Evolutionary conservation across 495 filamentous ascomycete genomes (phyloP).

Genomic region (Paragyromitra xinjiangensis): DNA sequence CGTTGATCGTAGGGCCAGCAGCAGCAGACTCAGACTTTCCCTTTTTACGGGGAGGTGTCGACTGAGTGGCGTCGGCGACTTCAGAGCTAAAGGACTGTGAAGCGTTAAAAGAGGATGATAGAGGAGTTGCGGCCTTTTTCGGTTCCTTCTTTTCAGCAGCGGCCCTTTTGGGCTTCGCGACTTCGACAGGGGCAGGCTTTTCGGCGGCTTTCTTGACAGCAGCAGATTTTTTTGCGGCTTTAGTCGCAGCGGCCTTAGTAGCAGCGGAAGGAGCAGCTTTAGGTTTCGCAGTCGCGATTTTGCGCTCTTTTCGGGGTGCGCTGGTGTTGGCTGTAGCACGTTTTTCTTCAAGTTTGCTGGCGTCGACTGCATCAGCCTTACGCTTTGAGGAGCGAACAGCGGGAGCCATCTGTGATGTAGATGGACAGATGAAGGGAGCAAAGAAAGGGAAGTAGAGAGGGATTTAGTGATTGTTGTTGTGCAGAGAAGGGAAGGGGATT

Average conservation of each 20-base stretch:
- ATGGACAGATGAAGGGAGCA: conserved; percentile 7
- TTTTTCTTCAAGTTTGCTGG: conserved; percentile 48
- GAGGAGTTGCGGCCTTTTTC: conserved; percentile 28
- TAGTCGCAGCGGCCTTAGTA: conserved; percentile 46
- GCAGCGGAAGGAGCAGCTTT: conserved; percentile 41
- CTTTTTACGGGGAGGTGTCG: conserved; percentile 58
- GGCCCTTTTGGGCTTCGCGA: conserved; percentile 43
- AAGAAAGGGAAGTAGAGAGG: not conserved
- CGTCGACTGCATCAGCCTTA: conserved; percentile 54
- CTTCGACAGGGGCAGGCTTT: conserved; percentile 11
- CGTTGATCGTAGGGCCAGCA: conserved; percentile 36
- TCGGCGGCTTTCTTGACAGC: conserved; percentile 31
- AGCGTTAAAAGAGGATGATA: conserved; percentile 34
- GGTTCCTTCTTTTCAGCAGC: conserved; percentile 46
- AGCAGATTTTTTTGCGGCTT: conserved; percentile 53
- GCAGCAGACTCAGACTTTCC: conserved; percentile 10
- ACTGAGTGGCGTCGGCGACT: conserved; percentile 61
- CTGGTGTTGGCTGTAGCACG: conserved; percentile 46
- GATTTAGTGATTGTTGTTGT: conserved; percentile 14
- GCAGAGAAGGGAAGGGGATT: conserved; percentile 7
- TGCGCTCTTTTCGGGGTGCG: conserved; percentile 49
- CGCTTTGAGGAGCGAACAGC: conserved; percentile 51
- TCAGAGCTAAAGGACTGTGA: conserved; percentile 44
- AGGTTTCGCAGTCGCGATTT: conserved; percentile 45
- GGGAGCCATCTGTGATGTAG: conserved; percentile 42